Evolutionary conservation across 1,284 basidiomycete species (phyloP).

Genomic region (Cryptococcus deneoformans): DNA sequence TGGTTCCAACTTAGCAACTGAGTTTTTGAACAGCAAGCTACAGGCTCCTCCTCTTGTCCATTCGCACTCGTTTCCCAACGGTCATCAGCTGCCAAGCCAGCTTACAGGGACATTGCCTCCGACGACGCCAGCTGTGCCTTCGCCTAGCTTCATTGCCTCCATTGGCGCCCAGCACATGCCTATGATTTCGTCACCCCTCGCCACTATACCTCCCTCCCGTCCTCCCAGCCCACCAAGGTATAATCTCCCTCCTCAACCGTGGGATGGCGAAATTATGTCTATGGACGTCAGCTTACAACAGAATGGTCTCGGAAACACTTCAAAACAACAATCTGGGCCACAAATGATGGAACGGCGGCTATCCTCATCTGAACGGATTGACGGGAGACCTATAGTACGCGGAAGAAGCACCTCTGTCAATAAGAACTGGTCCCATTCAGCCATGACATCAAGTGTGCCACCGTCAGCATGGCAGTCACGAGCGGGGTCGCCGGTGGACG

Average conservation of each 20-base stretch:
- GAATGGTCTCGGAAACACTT: neutral
- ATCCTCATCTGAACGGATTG: conserved; percentile 23
- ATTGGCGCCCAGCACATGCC: conserved; percentile 39
- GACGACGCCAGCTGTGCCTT: conserved; percentile 26
- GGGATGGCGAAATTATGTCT: conserved; percentile 11
- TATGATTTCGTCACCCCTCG: conserved; percentile 40
- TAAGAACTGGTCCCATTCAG: conserved; percentile 22
- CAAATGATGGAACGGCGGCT: conserved; percentile 12
- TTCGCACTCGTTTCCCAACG: conserved; percentile 49
- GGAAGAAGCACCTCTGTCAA: conserved; percentile 37
- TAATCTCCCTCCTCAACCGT: conserved; percentile 18
- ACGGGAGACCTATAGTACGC: conserved; percentile 39
- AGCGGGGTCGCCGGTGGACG: conserved; percentile 27
- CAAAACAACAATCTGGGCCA: neutral
- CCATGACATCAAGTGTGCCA: conserved; percentile 36
- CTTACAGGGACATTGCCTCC: conserved; percentile 20
- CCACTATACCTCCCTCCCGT: conserved; percentile 35
- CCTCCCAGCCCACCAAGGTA: conserved; percentile 32
- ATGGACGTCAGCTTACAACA: conserved; percentile 1
- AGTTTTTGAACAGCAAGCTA: conserved; percentile 3
- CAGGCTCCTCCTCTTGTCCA: conserved; percentile 41
- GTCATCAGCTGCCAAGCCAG: conserved; percentile 44
- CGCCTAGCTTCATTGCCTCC: conserved; percentile 24
- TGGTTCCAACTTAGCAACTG: neutral
- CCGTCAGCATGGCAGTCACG: conserved; percentile 43